Evolutionary conservation across 768 basidiomycete genomes (phyloP), one percentile per base, ranked within the genome.

Genomic region (Serpula lacrymans): DNA sequence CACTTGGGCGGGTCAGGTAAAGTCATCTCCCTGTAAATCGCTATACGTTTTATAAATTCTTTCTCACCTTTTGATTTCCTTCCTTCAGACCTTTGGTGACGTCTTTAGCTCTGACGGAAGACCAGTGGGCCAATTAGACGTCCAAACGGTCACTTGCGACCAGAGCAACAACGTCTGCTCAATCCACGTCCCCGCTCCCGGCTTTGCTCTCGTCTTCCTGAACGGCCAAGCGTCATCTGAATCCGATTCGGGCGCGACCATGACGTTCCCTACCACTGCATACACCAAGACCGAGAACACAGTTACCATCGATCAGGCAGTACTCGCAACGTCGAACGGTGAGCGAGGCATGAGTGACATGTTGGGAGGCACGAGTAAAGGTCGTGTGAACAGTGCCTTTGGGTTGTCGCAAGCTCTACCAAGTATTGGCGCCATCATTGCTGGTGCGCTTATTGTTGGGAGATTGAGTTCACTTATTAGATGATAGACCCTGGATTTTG

Each of bases 1-100:
- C 43, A 82, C 78, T 0, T 90, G 88, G 86, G 88, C 83, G 3
- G 78, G 79, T 5, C 88, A 86, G 65, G 82, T 82, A 33, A 25
- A 69, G n/a, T n/a, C 47, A 7, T 9, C 37, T 34, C n/a, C 9
- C 25, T 3, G n/a, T 2, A 10, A 24, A 3, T 29, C 6, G 16
- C 9, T 22, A 25, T 18, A n/a, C 20, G 20, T 10, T 30, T 14
- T 23, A 17, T 23, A 6, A 8, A 21, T 32, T 16, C 31, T 14
- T 33, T 1, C 11, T n/a, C 22, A 27, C 13, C 23, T 13, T 34
- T 13, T 41, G 31, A 37, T 45, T 37, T 25, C 16, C 21, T 20
- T 25, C 25, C 12, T 36, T 0, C 49, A 83, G 75, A 85, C 82
- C 0, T 75, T 80, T 32, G 82, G 82, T 6, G 70, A 69, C 29